Conservation (phyloP, 192 early-diverging fungal genomes). For the Powellomyces hirtus region DNA sequence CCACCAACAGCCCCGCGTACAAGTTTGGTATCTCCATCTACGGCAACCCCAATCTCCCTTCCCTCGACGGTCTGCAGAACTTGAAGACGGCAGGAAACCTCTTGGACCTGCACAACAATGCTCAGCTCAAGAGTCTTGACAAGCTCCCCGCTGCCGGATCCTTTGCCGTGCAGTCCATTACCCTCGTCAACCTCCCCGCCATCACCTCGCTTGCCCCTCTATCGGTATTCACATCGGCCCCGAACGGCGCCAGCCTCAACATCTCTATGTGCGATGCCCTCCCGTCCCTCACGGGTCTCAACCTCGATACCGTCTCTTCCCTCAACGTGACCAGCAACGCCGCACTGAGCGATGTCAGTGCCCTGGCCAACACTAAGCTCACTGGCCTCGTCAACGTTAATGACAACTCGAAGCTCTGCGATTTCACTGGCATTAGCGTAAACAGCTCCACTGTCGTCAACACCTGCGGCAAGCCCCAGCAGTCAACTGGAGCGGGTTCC, state of each 20-base stretch:
- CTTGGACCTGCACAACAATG: not conserved
- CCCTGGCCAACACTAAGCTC: conserved; percentile 5
- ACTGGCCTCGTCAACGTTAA: conserved; percentile 11
- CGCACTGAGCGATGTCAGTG: not conserved
- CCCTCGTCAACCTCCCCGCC: not conserved
- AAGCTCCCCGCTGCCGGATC: not conserved
- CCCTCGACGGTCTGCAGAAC: conserved; percentile 22
- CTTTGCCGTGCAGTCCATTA: conserved; percentile 1
- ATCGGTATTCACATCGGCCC: not conserved
- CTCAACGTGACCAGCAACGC: conserved; percentile 17
- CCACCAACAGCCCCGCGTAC: not conserved
- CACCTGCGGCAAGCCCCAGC: conserved; percentile 8
- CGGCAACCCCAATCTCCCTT: not conserved
- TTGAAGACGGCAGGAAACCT: conserved; percentile 15
- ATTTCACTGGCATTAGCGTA: not conserved
- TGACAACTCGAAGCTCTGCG: conserved; percentile 26
- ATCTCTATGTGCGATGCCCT: not conserved
- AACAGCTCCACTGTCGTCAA: not conserved
- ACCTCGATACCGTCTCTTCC: not conserved
- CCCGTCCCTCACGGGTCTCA: conserved; percentile 10
- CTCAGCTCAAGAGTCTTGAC: not conserved
- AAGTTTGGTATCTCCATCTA: conserved; percentile 16
- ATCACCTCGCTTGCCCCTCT: conserved; percentile 1
- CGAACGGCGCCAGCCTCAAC: not conserved
- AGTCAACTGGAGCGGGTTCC: not conserved